These are phyloP conservation scores for Neurospora cerealis DNA, from an alignment of 495 filamentous ascomycete species.

Conservation along the genomic window DNA sequence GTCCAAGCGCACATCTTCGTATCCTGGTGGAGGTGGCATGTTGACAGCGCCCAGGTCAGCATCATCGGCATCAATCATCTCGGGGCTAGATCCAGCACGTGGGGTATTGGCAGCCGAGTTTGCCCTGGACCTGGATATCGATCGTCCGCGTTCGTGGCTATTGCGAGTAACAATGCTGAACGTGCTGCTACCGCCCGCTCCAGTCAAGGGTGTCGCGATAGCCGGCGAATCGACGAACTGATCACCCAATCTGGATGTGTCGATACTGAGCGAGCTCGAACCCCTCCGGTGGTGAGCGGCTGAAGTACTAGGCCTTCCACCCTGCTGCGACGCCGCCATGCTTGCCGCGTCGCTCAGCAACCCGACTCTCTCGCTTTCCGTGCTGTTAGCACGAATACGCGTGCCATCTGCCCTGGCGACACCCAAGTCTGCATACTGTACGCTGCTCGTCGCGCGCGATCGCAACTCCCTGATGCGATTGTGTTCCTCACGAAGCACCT, in stretches of 20 bases:
- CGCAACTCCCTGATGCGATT: slow-evolving; percentile 52
- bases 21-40: slow-evolving; percentile 42
- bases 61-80: slow-evolving; percentile 34
- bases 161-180: slow-evolving; percentile 9
- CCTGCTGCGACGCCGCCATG: slow-evolving; percentile 28
- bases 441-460: slow-evolving; percentile 67
- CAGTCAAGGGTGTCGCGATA: slow-evolving; percentile 5
- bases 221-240: slow-evolving; percentile 14
- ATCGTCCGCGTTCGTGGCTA: background rate
- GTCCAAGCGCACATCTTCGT: slow-evolving; percentile 45
- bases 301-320: background rate
- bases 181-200: slow-evolving; percentile 8
- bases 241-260: slow-evolving; percentile 19
- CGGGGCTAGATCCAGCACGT: slow-evolving; percentile 27
- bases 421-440: slow-evolving; percentile 78
- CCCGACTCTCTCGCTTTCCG: slow-evolving; percentile 65
- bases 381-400: slow-evolving; percentile 69
- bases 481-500: slow-evolving; percentile 54
- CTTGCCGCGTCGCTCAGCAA: slow-evolving; percentile 61
- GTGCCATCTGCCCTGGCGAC: slow-evolving; percentile 84
- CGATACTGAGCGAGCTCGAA: slow-evolving; percentile 38
- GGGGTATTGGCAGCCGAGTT: slow-evolving; percentile 19
- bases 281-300: slow-evolving; percentile 28
- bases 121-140: slow-evolving; percentile 15
- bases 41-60: slow-evolving; percentile 37